Evolutionary conservation across 1,284 basidiomycete genomes (phyloP).

Genomic region (Apiotrichum domesticum): DNA sequence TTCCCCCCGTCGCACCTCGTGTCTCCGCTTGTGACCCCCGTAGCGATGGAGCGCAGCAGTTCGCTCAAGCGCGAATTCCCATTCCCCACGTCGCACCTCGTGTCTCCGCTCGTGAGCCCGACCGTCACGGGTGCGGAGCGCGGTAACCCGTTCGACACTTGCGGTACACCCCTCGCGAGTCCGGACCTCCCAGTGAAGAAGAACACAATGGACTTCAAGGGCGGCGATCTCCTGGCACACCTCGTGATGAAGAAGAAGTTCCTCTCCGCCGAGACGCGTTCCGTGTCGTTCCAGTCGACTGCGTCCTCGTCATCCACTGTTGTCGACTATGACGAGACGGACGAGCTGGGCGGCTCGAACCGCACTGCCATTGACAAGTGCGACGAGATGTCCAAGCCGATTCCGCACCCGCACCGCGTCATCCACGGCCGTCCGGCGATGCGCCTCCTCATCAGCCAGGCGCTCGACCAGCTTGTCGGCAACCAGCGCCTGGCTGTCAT

Average conservation of each 20-base stretch:
- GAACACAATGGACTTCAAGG: background rate
- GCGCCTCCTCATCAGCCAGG: constrained; percentile 10
- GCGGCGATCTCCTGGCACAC: background rate
- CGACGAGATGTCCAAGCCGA: background rate
- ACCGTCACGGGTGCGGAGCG: background rate
- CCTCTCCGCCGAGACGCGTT: background rate
- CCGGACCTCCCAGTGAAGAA: background rate
- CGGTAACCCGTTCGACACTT: background rate
- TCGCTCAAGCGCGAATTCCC: too few relatives aligned
- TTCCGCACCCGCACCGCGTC: background rate
- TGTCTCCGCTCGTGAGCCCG: too few relatives aligned
- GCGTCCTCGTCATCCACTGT: background rate
- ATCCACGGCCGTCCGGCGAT: constrained; percentile 22
- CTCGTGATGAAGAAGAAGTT: constrained; percentile 2
- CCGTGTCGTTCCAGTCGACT: background rate
- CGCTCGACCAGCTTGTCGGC: constrained; percentile 8
- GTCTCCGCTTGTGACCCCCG: too few relatives aligned
- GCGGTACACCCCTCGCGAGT: background rate
- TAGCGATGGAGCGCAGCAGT: too few relatives aligned
- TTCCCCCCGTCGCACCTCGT: too few relatives aligned
- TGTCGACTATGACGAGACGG: background rate
- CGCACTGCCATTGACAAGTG: background rate
- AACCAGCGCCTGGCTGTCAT: constrained; percentile 23
- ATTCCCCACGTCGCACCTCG: too few relatives aligned
- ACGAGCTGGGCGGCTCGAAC: background rate